A percentile compares a stretch with the other conserved stretches of the same genome.
These are phyloP conservation scores for Fistulinella cinereoalba DNA, from an alignment of 1,284 basidiomycete genomes.

Conservation along the genomic window DNA sequence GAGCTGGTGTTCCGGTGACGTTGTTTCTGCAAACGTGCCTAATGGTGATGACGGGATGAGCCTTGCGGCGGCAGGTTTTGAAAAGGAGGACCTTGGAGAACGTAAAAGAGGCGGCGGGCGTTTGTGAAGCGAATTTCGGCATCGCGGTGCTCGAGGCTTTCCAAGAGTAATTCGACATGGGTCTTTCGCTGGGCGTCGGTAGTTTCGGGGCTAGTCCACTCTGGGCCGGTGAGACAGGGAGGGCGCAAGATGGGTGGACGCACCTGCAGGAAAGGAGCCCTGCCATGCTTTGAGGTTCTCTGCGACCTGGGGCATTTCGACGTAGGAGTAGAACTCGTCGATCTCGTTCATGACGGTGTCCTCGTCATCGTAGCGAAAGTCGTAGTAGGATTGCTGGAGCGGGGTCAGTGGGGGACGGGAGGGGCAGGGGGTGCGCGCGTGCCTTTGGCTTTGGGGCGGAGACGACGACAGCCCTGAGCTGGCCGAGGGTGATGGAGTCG, in stretches of 20 bases:
- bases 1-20: conserved; percentile 89
- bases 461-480: conserved; percentile 72
- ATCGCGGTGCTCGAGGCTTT: conserved; percentile 82
- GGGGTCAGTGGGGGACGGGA: conserved; percentile 12
- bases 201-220: conserved; percentile 69
- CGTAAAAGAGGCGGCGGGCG: conserved; percentile 84
- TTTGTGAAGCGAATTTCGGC: conserved; percentile 83
- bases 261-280: conserved; percentile 75
- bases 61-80: conserved; percentile 3
- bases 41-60: conserved; percentile 19
- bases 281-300: conserved; percentile 90
- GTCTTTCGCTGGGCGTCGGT: conserved; percentile 58
- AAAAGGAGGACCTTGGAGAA: conserved; percentile 73
- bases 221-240: conserved; percentile 38
- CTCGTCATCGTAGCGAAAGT: conserved; percentile 92
- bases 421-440: conserved; percentile 23
- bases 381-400: conserved; percentile 75
- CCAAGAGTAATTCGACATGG: conserved; percentile 77
- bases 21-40: conserved; percentile 92
- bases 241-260: conserved; percentile 22
- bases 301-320: conserved; percentile 88
- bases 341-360: conserved; percentile 95
- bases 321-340: conserved; percentile 97
- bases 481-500: conserved; percentile 80
- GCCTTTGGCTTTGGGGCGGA: conserved; percentile 77